A percentile compares a stretch with the other conserved stretches of the same genome.
These are phyloP conservation scores for Ustilago cynodontis DNA, from an alignment of 1,284 basidiomycete species.

Conservation along the genomic window DNA sequence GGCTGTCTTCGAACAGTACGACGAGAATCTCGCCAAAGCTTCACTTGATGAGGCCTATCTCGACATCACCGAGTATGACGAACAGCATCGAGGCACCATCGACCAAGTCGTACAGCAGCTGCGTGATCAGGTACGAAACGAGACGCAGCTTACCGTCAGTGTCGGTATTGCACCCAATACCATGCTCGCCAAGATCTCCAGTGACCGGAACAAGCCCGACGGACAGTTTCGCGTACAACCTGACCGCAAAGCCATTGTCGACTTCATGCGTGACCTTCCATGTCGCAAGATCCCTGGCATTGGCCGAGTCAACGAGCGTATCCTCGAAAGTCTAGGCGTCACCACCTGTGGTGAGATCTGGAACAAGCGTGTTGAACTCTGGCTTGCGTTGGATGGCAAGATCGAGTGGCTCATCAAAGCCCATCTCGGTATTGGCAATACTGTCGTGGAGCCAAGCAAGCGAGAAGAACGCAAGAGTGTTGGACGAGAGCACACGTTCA, in stretches of 20 bases:
- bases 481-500: conserved; percentile 67
- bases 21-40: conserved; percentile 82
- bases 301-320: conserved; percentile 66
- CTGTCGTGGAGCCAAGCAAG: conserved; percentile 58
- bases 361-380: conserved; percentile 60
- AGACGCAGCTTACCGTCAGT: conserved; percentile 82
- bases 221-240: conserved; percentile 61
- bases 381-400: conserved; percentile 56
- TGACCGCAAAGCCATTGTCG: conserved; percentile 52
- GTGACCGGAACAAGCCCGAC: conserved; percentile 76
- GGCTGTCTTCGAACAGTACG: conserved; percentile 79
- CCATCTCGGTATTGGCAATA: conserved; percentile 62
- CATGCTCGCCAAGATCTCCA: conserved; percentile 86
- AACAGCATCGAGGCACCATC: conserved; percentile 76
- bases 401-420: conserved; percentile 62
- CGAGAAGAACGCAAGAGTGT: conserved; percentile 63
- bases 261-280: conserved; percentile 61
- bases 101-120: conserved; percentile 78
- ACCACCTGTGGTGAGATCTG: conserved; percentile 66
- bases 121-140: conserved; percentile 46
- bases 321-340: conserved; percentile 61
- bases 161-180: conserved; percentile 75
- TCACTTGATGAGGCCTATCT: conserved; percentile 86
- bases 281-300: conserved; percentile 67
- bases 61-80: conserved; percentile 81